Percentiles rank a stretch among this genome's conserved stretches.
phyloP scores from a whole-genome alignment of 1,284 basidiomycete genomes.

The Pascua guehoae region DNA sequence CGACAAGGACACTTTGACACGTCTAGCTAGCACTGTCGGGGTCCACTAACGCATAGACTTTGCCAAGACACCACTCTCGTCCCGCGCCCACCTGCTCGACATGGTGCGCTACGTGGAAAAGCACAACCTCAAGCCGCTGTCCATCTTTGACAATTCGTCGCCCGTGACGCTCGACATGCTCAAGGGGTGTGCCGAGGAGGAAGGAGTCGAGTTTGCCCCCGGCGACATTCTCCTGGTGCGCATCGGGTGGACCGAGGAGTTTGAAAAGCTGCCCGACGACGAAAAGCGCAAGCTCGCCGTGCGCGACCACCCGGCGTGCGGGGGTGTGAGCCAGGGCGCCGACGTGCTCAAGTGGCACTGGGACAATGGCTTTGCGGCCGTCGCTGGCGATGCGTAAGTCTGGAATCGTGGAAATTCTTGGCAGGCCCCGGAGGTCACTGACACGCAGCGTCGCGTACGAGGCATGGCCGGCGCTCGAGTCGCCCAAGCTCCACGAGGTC shows the following conservation, averaged over 20 bases:
- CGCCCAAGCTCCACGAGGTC: conserved; percentile 25
- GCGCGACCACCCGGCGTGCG: conserved; percentile 9
- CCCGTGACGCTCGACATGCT: conserved; percentile 31
- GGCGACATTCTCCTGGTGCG: conserved; percentile 47
- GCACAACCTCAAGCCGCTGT: conserved; percentile 33
- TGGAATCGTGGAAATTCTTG: too few relatives aligned
- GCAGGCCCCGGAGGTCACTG: too few relatives aligned
- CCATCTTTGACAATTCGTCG: conserved; percentile 5
- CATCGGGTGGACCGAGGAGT: conserved; percentile 47
- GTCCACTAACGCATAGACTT: conserved; percentile 7
- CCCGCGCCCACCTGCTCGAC: conserved; percentile 21
- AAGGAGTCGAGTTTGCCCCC: conserved; percentile 32
- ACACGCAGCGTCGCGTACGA: conserved; percentile 30
- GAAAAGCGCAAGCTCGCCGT: conserved; percentile 14
- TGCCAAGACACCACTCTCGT: conserved; percentile 17
- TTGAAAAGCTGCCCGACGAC: conserved; percentile 28
- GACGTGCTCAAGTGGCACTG: conserved; percentile 48
- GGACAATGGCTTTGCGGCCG: conserved; percentile 51
- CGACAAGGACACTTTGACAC: too few relatives aligned
- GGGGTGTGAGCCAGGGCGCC: conserved; percentile 34
- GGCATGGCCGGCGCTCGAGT: conserved; percentile 21
- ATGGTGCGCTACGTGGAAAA: conserved; percentile 33
- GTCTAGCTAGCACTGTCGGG: background rate
- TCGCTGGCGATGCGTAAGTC: conserved; percentile 46
- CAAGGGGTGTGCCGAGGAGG: conserved; percentile 23